Evolutionary conservation across 2,329 filamentous ascomycete genomes (phyloP).

Genomic region (Pyricularia sp.): DNA sequence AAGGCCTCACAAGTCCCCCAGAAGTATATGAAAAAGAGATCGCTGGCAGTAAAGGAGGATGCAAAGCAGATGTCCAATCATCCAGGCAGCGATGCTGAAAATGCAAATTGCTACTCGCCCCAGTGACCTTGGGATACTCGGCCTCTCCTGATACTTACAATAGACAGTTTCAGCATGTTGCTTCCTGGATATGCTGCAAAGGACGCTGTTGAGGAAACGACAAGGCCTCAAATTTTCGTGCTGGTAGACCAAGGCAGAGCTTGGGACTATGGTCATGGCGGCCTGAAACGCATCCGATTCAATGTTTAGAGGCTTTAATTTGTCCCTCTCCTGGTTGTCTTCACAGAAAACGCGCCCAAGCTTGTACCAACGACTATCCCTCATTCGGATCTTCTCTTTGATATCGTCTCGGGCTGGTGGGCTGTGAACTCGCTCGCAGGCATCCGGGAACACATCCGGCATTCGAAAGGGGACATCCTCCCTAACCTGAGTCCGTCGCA

Average conservation of each 20-base stretch:
- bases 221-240: background rate
- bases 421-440: background rate
- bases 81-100: background rate
- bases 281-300: background rate
- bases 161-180: background rate
- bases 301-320: background rate
- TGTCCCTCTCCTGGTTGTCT: background rate
- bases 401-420: background rate
- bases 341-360: background rate
- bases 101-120: background rate
- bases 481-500: background rate
- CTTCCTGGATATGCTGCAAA: background rate
- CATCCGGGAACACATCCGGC: background rate
- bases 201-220: background rate
- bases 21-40: no score
- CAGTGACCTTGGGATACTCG: background rate
- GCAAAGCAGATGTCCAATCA: background rate
- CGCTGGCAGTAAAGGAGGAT: no score
- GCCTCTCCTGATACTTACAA: background rate
- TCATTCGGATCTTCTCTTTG: background rate
- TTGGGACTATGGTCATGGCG: constrained; percentile 3
- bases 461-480: background rate
- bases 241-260: background rate
- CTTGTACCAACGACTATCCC: background rate
- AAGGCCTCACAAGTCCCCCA: no score